Evolutionary conservation across 2,329 filamentous ascomycete genomes (phyloP), one percentile per base, ranked within the genome.

Genomic region (Pseudocercospora macadamiae): DNA sequence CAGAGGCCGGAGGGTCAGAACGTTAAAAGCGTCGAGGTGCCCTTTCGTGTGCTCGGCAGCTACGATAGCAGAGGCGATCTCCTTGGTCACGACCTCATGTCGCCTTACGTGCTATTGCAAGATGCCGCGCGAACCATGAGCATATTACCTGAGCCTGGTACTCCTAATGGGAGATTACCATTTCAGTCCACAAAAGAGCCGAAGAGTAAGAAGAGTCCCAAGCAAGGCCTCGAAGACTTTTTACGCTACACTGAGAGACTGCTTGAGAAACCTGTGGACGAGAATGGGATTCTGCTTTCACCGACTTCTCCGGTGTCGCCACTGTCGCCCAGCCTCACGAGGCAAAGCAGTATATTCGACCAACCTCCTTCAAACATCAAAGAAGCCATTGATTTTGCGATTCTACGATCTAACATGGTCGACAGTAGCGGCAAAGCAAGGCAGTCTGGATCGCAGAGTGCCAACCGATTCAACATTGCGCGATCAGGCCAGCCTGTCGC

Each of bases 381-480:
- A 71, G 92, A 97, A 68, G 87, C 90, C 18, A 96, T 99, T 68
- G 91, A 97, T 71, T 82, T 96, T 61, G 90, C 95, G 10, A 96
- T 97, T 59, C 81, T 97, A 54, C 87, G 91, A 61, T 77, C 69
- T 64, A 92, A 91, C 71, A 91, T 91, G 66, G 78, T 88, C 65
- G 82, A 86, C 25, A 44, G 83, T 85, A n/a, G 86, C 88, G 32
- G 58, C 34, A 42, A 42, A 14, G 8, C 51, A 2, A 19, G 36
- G 9, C 39, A 44, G 18, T 53, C 37, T 44, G 63, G 32, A 28
- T 63, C 47, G 9, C 88, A 91, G 67, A 93, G 90, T 70, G 85
- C 89, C n/a, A 97, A 96, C 69, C 87, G 92, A 36, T 99, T 97
- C 73, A 93, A 96, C 71, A 97, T 99, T 72, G 89, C 93, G 10